These are phyloP conservation scores for Physcomitrium patens DNA, from an alignment of 225 moss, liverwort and hornwort genomes.

Conservation along the genomic window DNA sequence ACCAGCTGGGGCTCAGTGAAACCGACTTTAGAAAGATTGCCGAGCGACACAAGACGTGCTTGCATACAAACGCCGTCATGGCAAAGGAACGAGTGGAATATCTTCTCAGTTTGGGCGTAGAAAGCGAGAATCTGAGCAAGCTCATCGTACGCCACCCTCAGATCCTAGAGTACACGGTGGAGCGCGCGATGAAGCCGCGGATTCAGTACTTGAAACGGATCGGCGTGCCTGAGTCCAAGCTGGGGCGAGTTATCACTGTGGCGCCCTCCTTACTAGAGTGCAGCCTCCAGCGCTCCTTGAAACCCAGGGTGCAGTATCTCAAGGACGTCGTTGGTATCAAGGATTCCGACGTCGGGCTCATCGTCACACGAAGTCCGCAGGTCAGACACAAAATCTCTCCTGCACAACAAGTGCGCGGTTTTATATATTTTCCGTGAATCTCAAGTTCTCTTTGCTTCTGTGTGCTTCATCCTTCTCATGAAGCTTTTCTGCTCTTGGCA, in stretches of 20 bases:
- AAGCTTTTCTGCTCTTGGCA: slow-evolving; percentile 22
- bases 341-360: slow-evolving; percentile 58
- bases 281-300: slow-evolving; percentile 65
- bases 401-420: slow-evolving; percentile 3
- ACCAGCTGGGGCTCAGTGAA: slow-evolving; percentile 53
- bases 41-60: slow-evolving; percentile 66
- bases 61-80: slow-evolving; percentile 62
- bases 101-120: slow-evolving; percentile 61
- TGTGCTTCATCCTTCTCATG: slow-evolving; percentile 4
- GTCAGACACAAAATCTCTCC: slow-evolving; percentile 16
- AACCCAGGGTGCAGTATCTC: slow-evolving; percentile 64
- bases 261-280: slow-evolving; percentile 70
- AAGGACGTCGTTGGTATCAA: slow-evolving; percentile 60
- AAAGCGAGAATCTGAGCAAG: slow-evolving; percentile 56
- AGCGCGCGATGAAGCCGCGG: slow-evolving; percentile 65
- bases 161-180: slow-evolving; percentile 71
- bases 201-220: slow-evolving; percentile 64
- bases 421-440: background rate
- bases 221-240: slow-evolving; percentile 63
- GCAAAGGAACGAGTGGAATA: slow-evolving; percentile 67
- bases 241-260: slow-evolving; percentile 64
- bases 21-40: slow-evolving; percentile 58
- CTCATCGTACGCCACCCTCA: slow-evolving; percentile 75
- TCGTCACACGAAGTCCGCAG: slow-evolving; percentile 71
- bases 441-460: background rate